A percentile compares a stretch with the other conserved stretches of the same genome.
Conservation (phyloP, 2,329 filamentous ascomycete species). For the Fusarium goolgardi region DNA sequence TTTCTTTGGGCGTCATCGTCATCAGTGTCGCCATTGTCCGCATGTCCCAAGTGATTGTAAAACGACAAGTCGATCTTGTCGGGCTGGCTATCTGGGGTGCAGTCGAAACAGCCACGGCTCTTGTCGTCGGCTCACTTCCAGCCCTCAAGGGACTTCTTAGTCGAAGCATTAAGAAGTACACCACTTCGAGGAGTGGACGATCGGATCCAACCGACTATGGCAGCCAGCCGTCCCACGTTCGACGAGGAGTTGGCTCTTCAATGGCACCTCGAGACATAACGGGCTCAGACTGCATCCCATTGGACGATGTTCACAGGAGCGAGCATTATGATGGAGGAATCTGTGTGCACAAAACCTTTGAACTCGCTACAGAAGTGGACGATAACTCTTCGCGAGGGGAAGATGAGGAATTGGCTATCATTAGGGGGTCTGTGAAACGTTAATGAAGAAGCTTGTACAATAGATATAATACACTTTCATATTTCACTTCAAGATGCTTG, state of each 20-base stretch:
- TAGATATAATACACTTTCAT: background rate
- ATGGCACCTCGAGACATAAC: constrained; percentile 4
- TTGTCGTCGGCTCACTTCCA: constrained; percentile 21
- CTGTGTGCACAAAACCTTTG: constrained; percentile 30
- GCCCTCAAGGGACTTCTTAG: constrained; percentile 22
- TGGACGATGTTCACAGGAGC: constrained; percentile 12
- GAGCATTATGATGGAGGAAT: constrained; percentile 13
- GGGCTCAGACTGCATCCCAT: constrained; percentile 13
- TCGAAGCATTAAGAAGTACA: constrained; percentile 25
- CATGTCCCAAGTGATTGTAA: constrained; percentile 29
- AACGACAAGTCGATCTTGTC: constrained; percentile 19
- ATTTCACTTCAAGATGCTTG: background rate
- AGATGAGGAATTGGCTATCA: constrained; percentile 14
- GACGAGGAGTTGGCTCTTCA: constrained; percentile 12
- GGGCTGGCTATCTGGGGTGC: constrained; percentile 30
- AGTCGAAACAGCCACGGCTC: constrained; percentile 26
- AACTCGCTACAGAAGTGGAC: background rate
- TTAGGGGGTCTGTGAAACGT: background rate
- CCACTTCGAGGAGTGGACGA: constrained; percentile 2
- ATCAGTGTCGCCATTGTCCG: constrained; percentile 22
- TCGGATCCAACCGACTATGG: constrained; percentile 14
- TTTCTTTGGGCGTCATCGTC: constrained; percentile 25
- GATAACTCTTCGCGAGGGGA: constrained; percentile 14
- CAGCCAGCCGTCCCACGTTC: constrained; percentile 1
- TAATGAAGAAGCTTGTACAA: background rate